These are phyloP conservation scores for Allantophomopsis lycopodina DNA, from an alignment of 2,329 filamentous ascomycete genomes.

Conservation along the genomic window DNA sequence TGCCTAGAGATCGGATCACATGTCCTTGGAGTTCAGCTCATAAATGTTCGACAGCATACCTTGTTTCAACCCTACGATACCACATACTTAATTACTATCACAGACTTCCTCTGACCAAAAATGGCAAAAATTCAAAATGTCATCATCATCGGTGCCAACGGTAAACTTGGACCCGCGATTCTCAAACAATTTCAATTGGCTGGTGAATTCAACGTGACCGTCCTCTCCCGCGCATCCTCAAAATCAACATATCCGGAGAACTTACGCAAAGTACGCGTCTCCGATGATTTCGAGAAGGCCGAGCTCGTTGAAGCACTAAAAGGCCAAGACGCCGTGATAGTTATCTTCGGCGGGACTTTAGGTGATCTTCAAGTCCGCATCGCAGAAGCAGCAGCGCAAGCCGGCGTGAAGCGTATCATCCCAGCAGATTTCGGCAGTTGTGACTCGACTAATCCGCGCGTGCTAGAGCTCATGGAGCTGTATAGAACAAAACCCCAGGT, in stretches of 20 bases:
- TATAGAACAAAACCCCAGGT: conserved; percentile 7
- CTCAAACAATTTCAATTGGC: conserved; percentile 11
- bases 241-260: conserved; percentile 5
- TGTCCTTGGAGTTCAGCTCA: no score
- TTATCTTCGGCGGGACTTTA: conserved; percentile 11
- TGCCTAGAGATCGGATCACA: no score
- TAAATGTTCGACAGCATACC: no score
- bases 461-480: conserved; percentile 20
- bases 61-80: no score
- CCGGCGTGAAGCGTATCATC: conserved; percentile 22
- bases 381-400: conserved; percentile 21
- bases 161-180: conserved; percentile 12
- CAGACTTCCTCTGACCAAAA: no score
- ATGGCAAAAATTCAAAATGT: conserved; percentile 21
- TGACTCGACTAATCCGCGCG: conserved; percentile 21
- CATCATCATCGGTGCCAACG: conserved; percentile 20
- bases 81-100: no score
- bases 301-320: conserved; percentile 18
- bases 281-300: conserved; percentile 19
- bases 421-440: conserved; percentile 27
- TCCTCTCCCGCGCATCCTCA: conserved; percentile 13
- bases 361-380: conserved; percentile 19
- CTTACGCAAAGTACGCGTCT: conserved; percentile 11
- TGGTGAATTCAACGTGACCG: conserved; percentile 14
- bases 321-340: conserved; percentile 23